phyloP scores from a whole-genome alignment of 2,329 filamentous ascomycete species.

The Lecanoromycetidae sp. region DNA sequence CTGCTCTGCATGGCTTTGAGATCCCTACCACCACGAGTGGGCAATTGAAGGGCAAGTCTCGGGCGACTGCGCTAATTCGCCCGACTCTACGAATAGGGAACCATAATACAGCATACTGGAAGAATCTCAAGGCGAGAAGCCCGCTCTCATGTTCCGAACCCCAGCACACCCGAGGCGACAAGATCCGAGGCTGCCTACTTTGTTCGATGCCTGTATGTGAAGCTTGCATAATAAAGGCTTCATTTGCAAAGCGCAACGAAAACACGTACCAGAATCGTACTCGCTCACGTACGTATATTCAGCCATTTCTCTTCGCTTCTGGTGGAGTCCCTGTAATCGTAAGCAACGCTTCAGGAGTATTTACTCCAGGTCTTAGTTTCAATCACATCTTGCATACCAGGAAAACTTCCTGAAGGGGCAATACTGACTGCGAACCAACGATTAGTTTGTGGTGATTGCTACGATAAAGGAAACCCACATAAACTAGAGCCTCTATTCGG shows the following conservation, averaged over 20 bases:
- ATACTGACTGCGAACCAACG: no score
- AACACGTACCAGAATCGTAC: slow-evolving; percentile 14
- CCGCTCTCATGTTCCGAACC: slow-evolving; percentile 10
- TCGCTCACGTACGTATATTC: no score
- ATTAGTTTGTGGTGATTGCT: slow-evolving; percentile 15
- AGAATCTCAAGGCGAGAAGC: slow-evolving; percentile 13
- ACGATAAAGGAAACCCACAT: slow-evolving; percentile 4
- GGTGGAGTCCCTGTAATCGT: no score
- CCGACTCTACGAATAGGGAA: slow-evolving; percentile 4
- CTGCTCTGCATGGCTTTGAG: slow-evolving; percentile 9
- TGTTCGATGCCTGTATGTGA: slow-evolving; percentile 17
- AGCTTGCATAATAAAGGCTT: slow-evolving; percentile 16
- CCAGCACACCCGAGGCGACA: slow-evolving; percentile 9
- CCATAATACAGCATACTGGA: slow-evolving; percentile 11
- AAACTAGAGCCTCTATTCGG: background rate
- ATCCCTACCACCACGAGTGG: no score
- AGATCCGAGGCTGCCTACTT: slow-evolving; percentile 12
- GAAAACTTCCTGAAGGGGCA: no score
- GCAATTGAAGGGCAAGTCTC: no score
- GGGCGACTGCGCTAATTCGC: no score
- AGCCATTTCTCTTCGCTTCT: no score
- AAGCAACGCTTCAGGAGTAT: no score
- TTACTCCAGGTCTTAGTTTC: no score
- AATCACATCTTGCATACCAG: no score
- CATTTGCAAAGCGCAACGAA: slow-evolving; percentile 14